Percentiles rank a stretch among this genome's conserved stretches.
These are phyloP conservation scores for Quercus gilva DNA, from an alignment of 306 rosid species.

Conservation along the genomic window DNA sequence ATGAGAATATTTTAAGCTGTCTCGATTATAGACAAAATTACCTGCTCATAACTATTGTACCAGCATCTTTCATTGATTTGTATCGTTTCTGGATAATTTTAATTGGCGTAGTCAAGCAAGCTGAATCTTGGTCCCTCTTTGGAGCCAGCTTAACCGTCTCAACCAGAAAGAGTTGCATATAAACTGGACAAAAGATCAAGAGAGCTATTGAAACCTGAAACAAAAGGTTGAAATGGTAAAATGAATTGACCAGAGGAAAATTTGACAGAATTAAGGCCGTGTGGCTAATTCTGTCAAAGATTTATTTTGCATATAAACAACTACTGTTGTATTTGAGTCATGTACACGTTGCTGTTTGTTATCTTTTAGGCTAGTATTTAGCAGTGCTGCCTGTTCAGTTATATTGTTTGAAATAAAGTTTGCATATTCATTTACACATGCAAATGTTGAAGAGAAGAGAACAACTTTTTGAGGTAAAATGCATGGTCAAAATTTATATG, in stretches of 20 bases:
- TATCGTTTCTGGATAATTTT: slow-evolving; percentile 45
- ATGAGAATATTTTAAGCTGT: background rate
- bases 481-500: no score
- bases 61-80: slow-evolving; percentile 59
- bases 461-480: no score
- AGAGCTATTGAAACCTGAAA: slow-evolving; percentile 68
- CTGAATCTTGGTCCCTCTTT: slow-evolving; percentile 19
- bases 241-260: background rate
- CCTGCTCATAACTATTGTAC: slow-evolving; percentile 58
- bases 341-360: no score
- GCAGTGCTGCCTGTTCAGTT: no score
- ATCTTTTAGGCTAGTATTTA: no score
- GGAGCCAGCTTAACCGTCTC: slow-evolving; percentile 47
- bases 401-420: no score
- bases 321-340: no score
- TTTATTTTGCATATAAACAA: no score
- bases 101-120: slow-evolving; percentile 41
- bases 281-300: no score
- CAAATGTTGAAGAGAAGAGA: no score
- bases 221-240: background rate
- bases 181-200: slow-evolving; percentile 54
- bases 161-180: slow-evolving; percentile 59
- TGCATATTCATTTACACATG: no score
- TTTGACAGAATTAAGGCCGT: background rate
- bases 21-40: slow-evolving; percentile 5